Base-by-base conservation (phyloP, 306 rosid genomes). In the Castanospermum australe region DNA sequence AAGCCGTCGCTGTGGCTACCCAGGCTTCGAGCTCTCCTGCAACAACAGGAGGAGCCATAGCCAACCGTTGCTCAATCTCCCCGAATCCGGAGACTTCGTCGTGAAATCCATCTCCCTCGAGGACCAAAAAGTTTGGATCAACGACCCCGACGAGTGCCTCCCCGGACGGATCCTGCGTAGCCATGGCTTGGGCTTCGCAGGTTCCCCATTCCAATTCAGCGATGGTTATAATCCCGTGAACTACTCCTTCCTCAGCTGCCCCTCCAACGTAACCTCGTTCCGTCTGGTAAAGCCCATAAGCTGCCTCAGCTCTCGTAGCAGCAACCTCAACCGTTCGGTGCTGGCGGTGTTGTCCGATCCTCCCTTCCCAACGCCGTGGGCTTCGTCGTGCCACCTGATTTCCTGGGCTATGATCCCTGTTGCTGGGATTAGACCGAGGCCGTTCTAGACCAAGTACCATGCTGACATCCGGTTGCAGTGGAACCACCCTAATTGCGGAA, bases 131-230 rank as follows among this genome's bases (percentile, higher is more conserved):
- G 14, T 83, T 57, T 66, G 62, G 83, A 71, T 83, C 55, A 79
- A 75, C 32, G 87, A 83, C 71, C 87, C 81, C 0, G 20, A 73
- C 1, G 5, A n/a, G 3, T 83, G 84, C 54, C 74, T 83, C 35
- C 78, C 81, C 0, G 7, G 24, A 21, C 73, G 62, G 0, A 14
- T 79, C 73, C 28, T 78, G 21, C 36, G 9, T 41, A 64, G 44
- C 11, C 45, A 1, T 17, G 35, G 56, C 2, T 39, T 79, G 10
- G 59, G 21, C 12, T 81, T 79, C 0, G 5, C 11, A 24, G 81
- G 56, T 5, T 79, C 87, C 0, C 77, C 71, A 0, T 83, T 73
- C 68, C 25, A 33, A 42, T 42, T 79, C 0, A 32, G 73, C 42
- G 60, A 52, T 10, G 67, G 20, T n/a, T 78, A 72, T 11, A 38